Percentiles rank a stretch among this genome's conserved stretches.
These are phyloP conservation scores for Heliamphora pulchella DNA, from an alignment of 179 eudicot genomes.

Conservation along the genomic window DNA sequence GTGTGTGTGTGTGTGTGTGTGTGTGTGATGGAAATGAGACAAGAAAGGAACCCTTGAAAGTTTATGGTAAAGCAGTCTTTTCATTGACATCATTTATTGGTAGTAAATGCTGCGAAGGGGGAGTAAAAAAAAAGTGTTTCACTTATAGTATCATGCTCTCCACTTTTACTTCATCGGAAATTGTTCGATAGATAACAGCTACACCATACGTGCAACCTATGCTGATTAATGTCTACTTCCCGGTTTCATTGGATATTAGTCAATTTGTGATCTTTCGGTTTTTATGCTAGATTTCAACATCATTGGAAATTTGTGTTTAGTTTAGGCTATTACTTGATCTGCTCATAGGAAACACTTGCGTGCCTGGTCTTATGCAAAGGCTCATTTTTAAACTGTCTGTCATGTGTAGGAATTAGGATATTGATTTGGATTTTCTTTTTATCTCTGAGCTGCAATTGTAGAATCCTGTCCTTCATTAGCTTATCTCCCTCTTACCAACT, in stretches of 20 bases:
- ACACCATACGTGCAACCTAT: background rate
- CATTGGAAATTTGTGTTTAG: background rate
- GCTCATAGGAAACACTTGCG: background rate
- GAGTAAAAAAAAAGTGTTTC: too few species aligned
- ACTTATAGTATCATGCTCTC: too few species aligned
- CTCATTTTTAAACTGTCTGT: background rate
- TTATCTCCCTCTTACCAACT: background rate
- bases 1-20: too few species aligned
- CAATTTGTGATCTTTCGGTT: background rate
- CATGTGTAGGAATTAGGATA: background rate
- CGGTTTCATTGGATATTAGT: background rate
- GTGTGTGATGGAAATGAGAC: too few species aligned
- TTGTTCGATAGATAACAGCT: background rate
- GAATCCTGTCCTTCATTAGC: background rate
- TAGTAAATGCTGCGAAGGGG: too few species aligned
- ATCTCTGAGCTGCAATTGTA: background rate
- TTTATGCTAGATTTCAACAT: background rate
- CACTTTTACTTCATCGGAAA: too few species aligned
- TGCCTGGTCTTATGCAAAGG: background rate
- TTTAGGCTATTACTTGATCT: slow-evolving; percentile 3
- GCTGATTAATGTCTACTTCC: background rate
- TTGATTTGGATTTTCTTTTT: background rate
- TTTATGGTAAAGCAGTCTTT: too few species aligned
- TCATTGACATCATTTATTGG: background rate
- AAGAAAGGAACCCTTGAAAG: too few species aligned